Base-by-base conservation (phyloP, 2,329 filamentous ascomycete genomes). In the Spiromastix sp. region DNA sequence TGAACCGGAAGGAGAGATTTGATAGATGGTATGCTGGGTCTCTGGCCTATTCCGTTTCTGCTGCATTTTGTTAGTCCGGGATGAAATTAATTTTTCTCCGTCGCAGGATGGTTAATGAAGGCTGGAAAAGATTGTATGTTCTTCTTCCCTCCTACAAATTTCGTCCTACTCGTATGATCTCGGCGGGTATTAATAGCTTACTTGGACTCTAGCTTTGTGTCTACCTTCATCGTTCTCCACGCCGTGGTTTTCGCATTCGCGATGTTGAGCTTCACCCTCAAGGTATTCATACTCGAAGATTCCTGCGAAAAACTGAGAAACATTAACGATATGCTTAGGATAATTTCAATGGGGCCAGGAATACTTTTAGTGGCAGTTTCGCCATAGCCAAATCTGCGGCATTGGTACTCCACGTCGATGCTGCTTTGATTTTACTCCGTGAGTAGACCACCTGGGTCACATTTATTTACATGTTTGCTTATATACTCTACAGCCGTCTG, bases 81-180 rank as follows among this genome's bases (percentile, higher is more conserved):
- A 32, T n/a, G 17, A 24, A n/a, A 32, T 25, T 16, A 36, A n/a
- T 18, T n/a, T 34, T 28, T 25, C 13, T 37, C 15, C 26, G 10
- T 9, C 3, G 16, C 19, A 60, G 56, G 84, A 87, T 91, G 83
- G 80, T 89, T 42, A 89, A 89, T 55, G 84, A 89, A 56, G 84
- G 84, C 41, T 86, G 85, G 56, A 72, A 81, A 55, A 70, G 81
- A 74, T 70, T 89, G 76, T 85, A 68, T 38, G 79, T 72, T 24
- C 11, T 32, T 7, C 11, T 24, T 30, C 6, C 18, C 8, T 4
- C 27, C 15, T 24, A n/a, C n/a, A n/a, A n/a, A n/a, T n/a, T n/a
- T n/a, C n/a, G n/a, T n/a, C n/a, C 21, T 24, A 24, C n/a, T 24
- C n/a, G 7, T 24, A 7, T 7, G n/a, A 7, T n/a, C 7, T 24